These are phyloP conservation scores for Casuarina cunninghamiana DNA, from an alignment of 306 rosid genomes.

Conservation along the genomic window DNA sequence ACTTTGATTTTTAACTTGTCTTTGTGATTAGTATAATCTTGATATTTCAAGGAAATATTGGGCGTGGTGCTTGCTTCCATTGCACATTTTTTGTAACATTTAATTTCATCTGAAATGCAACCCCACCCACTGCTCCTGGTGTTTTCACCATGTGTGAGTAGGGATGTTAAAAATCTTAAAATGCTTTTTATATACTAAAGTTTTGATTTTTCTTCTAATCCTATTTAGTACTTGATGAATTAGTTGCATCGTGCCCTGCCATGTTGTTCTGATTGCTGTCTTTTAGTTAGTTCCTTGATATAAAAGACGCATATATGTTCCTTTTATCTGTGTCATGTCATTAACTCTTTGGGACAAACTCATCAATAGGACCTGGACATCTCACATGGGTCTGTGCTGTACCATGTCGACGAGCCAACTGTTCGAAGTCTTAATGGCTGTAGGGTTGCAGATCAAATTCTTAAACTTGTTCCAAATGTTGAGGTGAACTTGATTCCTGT, in stretches of 20 bases:
- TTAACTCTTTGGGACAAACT: slow-evolving; percentile 30
- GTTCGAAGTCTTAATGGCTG: slow-evolving; percentile 97
- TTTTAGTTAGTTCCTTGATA: not conserved
- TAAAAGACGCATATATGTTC: slow-evolving; percentile 13
- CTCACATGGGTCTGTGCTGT: slow-evolving; percentile 68
- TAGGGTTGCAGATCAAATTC: slow-evolving; percentile 98
- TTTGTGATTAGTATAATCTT: not conserved
- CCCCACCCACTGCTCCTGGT: too few species aligned
- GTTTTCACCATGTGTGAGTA: too few species aligned
- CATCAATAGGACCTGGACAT: slow-evolving; percentile 78
- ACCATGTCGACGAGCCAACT: slow-evolving; percentile 81
- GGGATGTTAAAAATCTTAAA: not conserved
- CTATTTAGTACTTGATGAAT: slow-evolving; percentile 22
- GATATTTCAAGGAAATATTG: not conserved
- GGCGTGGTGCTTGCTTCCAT: not conserved
- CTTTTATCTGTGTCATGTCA: slow-evolving; percentile 21
- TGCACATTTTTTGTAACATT: not conserved
- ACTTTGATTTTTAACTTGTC: not conserved
- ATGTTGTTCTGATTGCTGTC: not conserved
- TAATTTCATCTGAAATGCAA: not conserved
- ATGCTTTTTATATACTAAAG: slow-evolving; percentile 13
- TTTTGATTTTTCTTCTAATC: slow-evolving; percentile 14
- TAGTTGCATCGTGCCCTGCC: not conserved
- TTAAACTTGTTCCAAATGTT: slow-evolving; percentile 87
- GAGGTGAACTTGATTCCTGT: slow-evolving; percentile 58